A percentile compares a stretch with the other conserved stretches of the same genome.
Evolutionary conservation across 129 eudicot species (phyloP).

Genomic region (Flaveria sonorensis): DNA sequence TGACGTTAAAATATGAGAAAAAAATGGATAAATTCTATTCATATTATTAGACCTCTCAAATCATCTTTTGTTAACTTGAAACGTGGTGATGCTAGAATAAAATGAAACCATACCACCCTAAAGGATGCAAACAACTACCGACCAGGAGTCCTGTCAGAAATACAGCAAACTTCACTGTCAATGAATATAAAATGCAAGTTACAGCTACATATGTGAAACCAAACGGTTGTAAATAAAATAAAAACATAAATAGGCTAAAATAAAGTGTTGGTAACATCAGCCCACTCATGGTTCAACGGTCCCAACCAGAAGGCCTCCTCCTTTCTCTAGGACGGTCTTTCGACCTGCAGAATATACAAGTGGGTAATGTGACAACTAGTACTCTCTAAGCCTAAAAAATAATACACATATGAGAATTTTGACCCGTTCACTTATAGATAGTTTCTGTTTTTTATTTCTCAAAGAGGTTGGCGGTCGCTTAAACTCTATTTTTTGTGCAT

Average conservation of each 20-base stretch:
- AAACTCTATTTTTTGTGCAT: not conserved
- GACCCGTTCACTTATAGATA: not conserved
- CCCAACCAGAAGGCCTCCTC: conserved; percentile 93
- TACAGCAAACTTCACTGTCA: not conserved
- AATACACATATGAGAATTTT: not conserved
- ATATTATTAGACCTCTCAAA: too few relatives aligned
- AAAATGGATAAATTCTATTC: too few relatives aligned
- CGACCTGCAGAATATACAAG: conserved; percentile 43
- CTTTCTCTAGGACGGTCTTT: conserved; percentile 80
- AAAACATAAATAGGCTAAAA: not conserved
- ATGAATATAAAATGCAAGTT: conserved; percentile 20
- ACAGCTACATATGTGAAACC: conserved; percentile 25
- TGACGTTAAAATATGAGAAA: too few relatives aligned
- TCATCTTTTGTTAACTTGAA: too few relatives aligned
- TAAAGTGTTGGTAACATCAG: conserved; percentile 23
- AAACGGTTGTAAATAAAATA: conserved; percentile 20
- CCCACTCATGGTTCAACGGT: conserved; percentile 47
- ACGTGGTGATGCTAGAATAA: too few relatives aligned
- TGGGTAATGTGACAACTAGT: not conserved
- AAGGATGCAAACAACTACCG: too few relatives aligned
- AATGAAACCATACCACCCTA: too few relatives aligned
- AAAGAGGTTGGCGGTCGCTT: not conserved
- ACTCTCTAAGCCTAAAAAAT: conserved; percentile 6
- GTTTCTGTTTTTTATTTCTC: not conserved
- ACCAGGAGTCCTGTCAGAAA: too few relatives aligned